A percentile compares a stretch with the other conserved stretches of the same genome.
Evolutionary conservation across 441 rosid genomes (phyloP).

Genomic region (Raphanus hybrid): DNA sequence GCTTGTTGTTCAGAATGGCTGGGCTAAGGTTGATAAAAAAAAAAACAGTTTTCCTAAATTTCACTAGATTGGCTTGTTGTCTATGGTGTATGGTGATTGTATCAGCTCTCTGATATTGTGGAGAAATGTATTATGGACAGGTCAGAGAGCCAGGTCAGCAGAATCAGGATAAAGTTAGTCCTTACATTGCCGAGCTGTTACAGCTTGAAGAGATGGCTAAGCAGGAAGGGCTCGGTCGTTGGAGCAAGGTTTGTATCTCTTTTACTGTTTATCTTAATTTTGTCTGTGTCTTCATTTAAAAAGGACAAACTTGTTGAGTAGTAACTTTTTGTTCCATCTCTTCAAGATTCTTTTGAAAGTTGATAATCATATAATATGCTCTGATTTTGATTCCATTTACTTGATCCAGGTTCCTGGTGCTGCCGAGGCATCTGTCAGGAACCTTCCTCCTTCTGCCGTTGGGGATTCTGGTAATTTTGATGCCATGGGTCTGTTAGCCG

Average conservation of each 20-base stretch:
- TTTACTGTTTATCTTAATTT: slow-evolving; percentile 5
- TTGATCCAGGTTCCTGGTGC: slow-evolving; percentile 75
- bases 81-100: slow-evolving; percentile 10
- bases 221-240: slow-evolving; percentile 76
- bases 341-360: not conserved
- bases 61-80: slow-evolving; percentile 18
- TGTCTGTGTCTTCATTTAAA: too few relatives aligned
- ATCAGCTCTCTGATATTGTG: slow-evolving; percentile 19
- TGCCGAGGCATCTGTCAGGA: slow-evolving; percentile 76
- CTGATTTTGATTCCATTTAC: not conserved
- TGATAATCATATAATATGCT: slow-evolving; percentile 4
- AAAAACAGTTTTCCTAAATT: not conserved
- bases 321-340: not conserved
- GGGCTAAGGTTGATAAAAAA: slow-evolving; percentile 42
- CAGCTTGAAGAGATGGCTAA: slow-evolving; percentile 83
- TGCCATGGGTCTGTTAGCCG: slow-evolving; percentile 81
- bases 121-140: slow-evolving; percentile 48
- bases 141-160: slow-evolving; percentile 86
- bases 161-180: slow-evolving; percentile 89
- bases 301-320: not conserved
- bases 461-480: slow-evolving; percentile 86
- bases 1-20: slow-evolving; percentile 37
- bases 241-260: slow-evolving; percentile 77
- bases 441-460: slow-evolving; percentile 93
- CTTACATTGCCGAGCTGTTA: slow-evolving; percentile 70